Percentiles rank a stretch among this genome's conserved stretches.
phyloP scores from a whole-genome alignment of 2,329 filamentous ascomycete species.

The Penicillium sp. region DNA sequence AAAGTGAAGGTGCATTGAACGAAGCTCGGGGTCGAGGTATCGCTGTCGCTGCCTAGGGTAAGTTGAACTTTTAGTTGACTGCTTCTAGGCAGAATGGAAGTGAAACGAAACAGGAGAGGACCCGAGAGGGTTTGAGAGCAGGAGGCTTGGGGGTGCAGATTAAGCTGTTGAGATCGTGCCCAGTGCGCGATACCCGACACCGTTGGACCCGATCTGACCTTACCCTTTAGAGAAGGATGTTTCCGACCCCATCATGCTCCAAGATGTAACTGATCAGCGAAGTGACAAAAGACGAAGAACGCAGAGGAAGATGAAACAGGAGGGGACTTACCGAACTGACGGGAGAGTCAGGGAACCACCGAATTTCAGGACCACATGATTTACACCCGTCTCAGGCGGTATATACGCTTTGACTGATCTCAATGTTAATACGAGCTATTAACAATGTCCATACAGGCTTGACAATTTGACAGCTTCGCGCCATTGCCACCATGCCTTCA shows the following conservation, averaged over 20 bases:
- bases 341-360: constrained; percentile 1
- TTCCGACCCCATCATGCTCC: not conserved
- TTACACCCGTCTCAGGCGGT: not conserved
- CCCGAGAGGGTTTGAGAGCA: not conserved
- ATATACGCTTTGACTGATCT: not conserved
- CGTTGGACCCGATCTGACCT: constrained; percentile 3
- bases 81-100: not conserved
- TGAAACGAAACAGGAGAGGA: not conserved
- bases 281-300: not conserved
- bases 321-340: constrained; percentile 7
- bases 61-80: not conserved
- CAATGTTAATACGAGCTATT: not conserved
- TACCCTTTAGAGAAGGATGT: not conserved
- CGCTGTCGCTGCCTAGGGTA: not conserved
- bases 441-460: not conserved
- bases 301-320: not conserved
- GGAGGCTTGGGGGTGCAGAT: not conserved
- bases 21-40: not conserved
- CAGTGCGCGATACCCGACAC: constrained; percentile 4
- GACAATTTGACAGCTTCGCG: not conserved
- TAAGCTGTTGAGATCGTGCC: constrained; percentile 2
- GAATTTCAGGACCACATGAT: not conserved
- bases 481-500: not conserved
- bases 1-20: not conserved
- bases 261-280: not conserved